These are phyloP conservation scores for Phytophthora citrophthora DNA, from an alignment of 352 stramenopile genomes.

Conservation along the genomic window DNA sequence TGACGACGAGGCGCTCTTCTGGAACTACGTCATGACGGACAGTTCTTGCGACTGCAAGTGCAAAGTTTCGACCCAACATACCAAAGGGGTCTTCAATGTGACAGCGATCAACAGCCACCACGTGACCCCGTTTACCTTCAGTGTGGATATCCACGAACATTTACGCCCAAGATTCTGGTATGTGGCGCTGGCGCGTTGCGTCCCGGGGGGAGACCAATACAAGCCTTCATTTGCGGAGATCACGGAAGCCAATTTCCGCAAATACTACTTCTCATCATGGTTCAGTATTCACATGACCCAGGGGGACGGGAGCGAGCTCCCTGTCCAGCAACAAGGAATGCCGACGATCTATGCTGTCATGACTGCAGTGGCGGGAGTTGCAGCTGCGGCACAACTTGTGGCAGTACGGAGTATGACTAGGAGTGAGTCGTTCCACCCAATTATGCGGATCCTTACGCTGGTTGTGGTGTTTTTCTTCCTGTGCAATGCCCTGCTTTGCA, in stretches of 20 bases:
- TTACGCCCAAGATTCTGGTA: constrained; percentile 77
- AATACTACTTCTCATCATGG: constrained; percentile 85
- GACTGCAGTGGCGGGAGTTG: constrained; percentile 44
- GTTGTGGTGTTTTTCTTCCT: constrained; percentile 71
- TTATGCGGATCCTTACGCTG: constrained; percentile 74
- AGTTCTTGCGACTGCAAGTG: constrained; percentile 67
- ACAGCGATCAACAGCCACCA: constrained; percentile 46
- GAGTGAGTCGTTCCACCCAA: constrained; percentile 81
- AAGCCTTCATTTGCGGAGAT: constrained; percentile 70
- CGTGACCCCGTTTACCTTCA: constrained; percentile 62
- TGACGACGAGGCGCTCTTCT: constrained; percentile 82
- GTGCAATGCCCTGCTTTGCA: constrained; percentile 60
- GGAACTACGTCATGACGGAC: constrained; percentile 77
- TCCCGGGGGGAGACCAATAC: constrained; percentile 67
- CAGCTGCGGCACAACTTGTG: constrained; percentile 46
- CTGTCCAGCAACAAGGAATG: constrained; percentile 71
- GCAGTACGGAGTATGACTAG: constrained; percentile 51
- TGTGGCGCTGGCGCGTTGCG: constrained; percentile 71
- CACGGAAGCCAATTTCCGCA: constrained; percentile 69
- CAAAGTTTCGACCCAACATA: constrained; percentile 73
- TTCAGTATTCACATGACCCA: constrained; percentile 85
- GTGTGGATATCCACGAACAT: constrained; percentile 69
- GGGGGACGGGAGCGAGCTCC: constrained; percentile 62
- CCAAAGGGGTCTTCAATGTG: constrained; percentile 77
- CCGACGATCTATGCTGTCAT: constrained; percentile 59